Evolutionary conservation across 2,329 filamentous ascomycete species (phyloP).

Genomic region (Leptographium procerum): DNA sequence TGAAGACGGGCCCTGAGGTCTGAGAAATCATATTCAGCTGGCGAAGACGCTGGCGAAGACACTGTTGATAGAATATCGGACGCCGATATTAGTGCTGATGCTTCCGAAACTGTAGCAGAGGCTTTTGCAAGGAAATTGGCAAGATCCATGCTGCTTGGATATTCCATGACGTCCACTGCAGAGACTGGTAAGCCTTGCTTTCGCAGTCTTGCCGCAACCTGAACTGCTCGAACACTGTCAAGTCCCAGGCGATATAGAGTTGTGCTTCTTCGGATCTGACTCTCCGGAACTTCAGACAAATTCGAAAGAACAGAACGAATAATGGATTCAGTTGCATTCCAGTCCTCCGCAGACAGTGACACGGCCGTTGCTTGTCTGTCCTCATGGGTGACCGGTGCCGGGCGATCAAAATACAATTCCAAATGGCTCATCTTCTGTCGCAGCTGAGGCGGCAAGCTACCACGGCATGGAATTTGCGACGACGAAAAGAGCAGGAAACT

Average conservation of each 20-base stretch:
- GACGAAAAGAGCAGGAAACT: slow-evolving; percentile 5
- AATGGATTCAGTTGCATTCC: slow-evolving; percentile 37
- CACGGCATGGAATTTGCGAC: slow-evolving; percentile 4
- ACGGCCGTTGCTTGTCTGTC: not conserved
- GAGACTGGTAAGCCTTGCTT: slow-evolving; percentile 45
- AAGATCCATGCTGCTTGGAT: slow-evolving; percentile 28
- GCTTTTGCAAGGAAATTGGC: slow-evolving; percentile 1
- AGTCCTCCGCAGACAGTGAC: slow-evolving; percentile 19
- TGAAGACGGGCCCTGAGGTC: slow-evolving; percentile 22
- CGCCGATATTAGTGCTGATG: not conserved
- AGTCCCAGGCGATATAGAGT: slow-evolving; percentile 83
- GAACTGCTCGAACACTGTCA: slow-evolving; percentile 79
- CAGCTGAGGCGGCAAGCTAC: not conserved
- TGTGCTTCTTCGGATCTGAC: slow-evolving; percentile 45
- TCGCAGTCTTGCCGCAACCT: slow-evolving; percentile 60
- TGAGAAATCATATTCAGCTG: slow-evolving; percentile 24
- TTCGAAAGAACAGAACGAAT: slow-evolving; percentile 46
- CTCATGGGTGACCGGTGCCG: not conserved
- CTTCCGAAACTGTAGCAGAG: not conserved
- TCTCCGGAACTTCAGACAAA: slow-evolving; percentile 40
- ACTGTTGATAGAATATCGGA: not conserved
- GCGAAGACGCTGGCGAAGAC: not conserved
- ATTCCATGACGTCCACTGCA: slow-evolving; percentile 64
- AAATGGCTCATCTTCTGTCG: not conserved
- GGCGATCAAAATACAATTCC: not conserved